Evolutionary conservation across 331 rosid genomes (phyloP), one percentile per base, ranked within the genome.

Genomic region (Prunus yedoensis): DNA sequence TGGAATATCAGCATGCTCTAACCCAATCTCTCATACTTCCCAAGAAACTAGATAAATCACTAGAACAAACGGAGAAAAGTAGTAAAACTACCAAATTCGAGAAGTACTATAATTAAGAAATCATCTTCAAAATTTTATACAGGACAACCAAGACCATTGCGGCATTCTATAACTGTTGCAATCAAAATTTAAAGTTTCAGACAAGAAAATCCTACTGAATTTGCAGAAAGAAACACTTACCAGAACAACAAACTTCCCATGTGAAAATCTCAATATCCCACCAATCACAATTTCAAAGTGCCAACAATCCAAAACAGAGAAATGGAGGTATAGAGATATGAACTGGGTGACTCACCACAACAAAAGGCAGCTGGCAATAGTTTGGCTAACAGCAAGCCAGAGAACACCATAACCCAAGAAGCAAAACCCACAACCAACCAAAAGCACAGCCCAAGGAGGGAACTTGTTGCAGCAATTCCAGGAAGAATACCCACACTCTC

Each of bases 361-460:
- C 20, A 74, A 74, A 93, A 27, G 98, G 89, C 54, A 88, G 80
- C 18, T 60, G 14, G 83, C 35, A 60, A 93, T 46, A 53, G 90
- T 91, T 59, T 78, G 69, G 70, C 72, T 81, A 45, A 85, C 59
- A 79, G 83, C 84, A 62, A 93, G 97, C 92, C 91, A 93, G 50
- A 93, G 62, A 74, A 86, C 81, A 0, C 92, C 97, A 82, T 91
- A 93, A 13, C 97, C 98, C 12, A 87, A 28, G 82, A 91, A 88
- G 58, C 88, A 87, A 53, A 84, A 84, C 43, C 67, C 63, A 11
- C 90, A 23, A 66, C 98, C 97, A 54, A 88, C 67, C 50, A 93
- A 77, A 81, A 93, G 87, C 41, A 93, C 56, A 28, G 90, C 78
- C 98, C 98, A 91, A 59, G 98, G 96, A 51, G 97, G 96, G 77